Percentiles rank a stretch among this genome's conserved stretches.
phyloP scores from a whole-genome alignment of 2,329 filamentous ascomycete genomes.

The Xylariales sp. region DNA sequence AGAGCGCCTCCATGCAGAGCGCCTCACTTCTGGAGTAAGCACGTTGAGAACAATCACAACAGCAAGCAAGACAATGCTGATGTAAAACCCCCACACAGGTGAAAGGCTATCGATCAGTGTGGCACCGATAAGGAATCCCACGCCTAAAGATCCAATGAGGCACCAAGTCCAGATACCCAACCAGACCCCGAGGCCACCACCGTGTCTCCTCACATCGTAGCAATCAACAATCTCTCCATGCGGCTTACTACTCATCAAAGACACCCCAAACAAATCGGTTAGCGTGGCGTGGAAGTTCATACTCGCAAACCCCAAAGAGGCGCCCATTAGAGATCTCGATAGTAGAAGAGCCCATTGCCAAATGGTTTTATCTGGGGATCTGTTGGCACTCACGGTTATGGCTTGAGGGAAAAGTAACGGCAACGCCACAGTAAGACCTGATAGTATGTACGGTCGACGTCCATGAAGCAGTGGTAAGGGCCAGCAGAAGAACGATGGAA shows the following conservation, averaged over 20 bases:
- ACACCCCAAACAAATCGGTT: constrained; percentile 72
- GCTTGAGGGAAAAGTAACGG: constrained; percentile 75
- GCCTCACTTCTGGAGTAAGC: constrained; percentile 66
- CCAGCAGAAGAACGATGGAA: constrained; percentile 69
- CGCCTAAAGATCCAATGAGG: constrained; percentile 64
- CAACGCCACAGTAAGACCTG: constrained; percentile 63
- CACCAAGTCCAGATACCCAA: constrained; percentile 75
- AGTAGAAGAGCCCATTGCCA: constrained; percentile 60
- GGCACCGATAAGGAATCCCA: constrained; percentile 70
- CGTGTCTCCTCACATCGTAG: constrained; percentile 67
- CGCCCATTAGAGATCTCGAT: constrained; percentile 61
- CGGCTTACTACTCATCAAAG: constrained; percentile 66
- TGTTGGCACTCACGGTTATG: constrained; percentile 52
- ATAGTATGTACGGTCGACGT: constrained; percentile 71
- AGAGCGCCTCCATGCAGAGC: constrained; percentile 64
- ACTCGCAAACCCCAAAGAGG: constrained; percentile 68
- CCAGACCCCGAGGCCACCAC: constrained; percentile 78
- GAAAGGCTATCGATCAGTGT: constrained; percentile 59
- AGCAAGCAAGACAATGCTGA: constrained; percentile 64
- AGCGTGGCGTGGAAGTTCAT: constrained; percentile 72
- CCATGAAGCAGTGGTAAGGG: constrained; percentile 71
- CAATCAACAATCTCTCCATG: constrained; percentile 67
- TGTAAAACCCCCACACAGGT: constrained; percentile 72
- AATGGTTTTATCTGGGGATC: constrained; percentile 49
- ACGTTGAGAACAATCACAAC: constrained; percentile 65